Percentiles rank a stretch among this genome's conserved stretches.
phyloP scores from a whole-genome alignment of 83 land plant species.

The Isoetes engelmannii region DNA sequence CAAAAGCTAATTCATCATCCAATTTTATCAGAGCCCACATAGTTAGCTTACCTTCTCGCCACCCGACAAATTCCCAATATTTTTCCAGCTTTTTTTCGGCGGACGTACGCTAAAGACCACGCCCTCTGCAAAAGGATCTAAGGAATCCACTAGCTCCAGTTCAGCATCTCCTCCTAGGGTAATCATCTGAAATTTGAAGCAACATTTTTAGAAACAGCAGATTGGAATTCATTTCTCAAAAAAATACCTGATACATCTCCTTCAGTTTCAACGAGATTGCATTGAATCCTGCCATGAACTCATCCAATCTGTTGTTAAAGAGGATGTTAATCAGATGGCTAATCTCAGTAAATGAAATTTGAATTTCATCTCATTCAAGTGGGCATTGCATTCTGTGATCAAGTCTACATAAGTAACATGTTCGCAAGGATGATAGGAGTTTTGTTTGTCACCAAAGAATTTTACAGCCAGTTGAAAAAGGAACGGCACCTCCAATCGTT shows the following conservation, averaged over 20 bases:
- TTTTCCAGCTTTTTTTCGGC: constrained; percentile 99
- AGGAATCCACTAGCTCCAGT: constrained; percentile 90
- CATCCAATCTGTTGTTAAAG: constrained; percentile 57
- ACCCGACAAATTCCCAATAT: constrained; percentile 94
- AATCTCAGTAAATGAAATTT: no score
- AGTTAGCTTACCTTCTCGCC: constrained; percentile 75
- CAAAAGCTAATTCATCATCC: not conserved
- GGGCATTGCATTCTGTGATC: no score
- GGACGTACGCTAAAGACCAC: constrained; percentile 99
- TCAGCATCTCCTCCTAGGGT: constrained; percentile 99
- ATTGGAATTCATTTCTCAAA: not conserved
- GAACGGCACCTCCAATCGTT: not conserved
- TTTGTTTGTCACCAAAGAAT: not conserved
- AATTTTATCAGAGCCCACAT: not conserved
- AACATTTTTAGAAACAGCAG: not conserved
- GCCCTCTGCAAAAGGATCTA: constrained; percentile 98
- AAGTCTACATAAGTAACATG: no score
- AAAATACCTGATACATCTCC: constrained; percentile 95
- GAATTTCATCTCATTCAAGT: no score
- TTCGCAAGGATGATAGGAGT: not conserved
- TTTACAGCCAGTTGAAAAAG: not conserved
- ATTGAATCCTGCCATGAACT: constrained; percentile 97
- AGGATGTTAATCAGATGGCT: not conserved
- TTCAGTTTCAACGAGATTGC: constrained; percentile 87
- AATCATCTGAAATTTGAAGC: constrained; percentile 59